These are phyloP conservation scores for Copromyces sp. DNA, from an alignment of 495 filamentous ascomycete genomes.

Conservation along the genomic window DNA sequence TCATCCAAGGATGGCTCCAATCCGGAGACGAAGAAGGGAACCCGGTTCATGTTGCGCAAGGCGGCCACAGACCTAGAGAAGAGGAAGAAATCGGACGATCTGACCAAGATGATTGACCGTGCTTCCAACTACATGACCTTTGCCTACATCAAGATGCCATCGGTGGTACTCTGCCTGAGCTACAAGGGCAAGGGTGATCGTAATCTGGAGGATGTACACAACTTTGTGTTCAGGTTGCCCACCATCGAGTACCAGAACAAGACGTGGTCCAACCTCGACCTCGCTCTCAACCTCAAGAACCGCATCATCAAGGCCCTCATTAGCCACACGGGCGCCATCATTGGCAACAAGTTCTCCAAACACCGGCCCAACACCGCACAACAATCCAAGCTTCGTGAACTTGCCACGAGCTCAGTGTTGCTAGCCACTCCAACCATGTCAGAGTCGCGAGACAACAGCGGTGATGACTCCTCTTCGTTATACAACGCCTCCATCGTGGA, in stretches of 20 bases:
- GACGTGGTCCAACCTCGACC: constrained; percentile 96
- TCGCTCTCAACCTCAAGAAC: constrained; percentile 83
- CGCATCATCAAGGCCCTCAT: constrained; percentile 90
- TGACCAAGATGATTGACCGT: constrained; percentile 95
- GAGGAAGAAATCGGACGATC: constrained; percentile 62
- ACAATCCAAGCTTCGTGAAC: constrained; percentile 68
- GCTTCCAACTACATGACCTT: constrained; percentile 97
- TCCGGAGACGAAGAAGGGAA: constrained; percentile 41
- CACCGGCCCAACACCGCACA: constrained; percentile 71
- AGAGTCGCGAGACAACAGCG: constrained; percentile 34
- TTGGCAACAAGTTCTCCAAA: constrained; percentile 91
- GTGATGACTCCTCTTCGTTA: constrained; percentile 40
- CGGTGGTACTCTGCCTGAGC: constrained; percentile 87
- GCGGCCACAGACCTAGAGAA: constrained; percentile 28
- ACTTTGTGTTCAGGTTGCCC: constrained; percentile 93
- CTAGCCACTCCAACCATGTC: constrained; percentile 29
- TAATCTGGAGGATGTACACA: constrained; percentile 91
- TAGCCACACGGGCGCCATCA: constrained; percentile 89
- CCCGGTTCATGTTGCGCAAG: constrained; percentile 35
- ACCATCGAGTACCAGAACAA: constrained; percentile 95
- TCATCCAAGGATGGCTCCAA: constrained; percentile 32
- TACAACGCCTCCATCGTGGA: constrained; percentile 37
- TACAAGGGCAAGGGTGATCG: constrained; percentile 95
- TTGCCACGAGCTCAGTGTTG: constrained; percentile 53
- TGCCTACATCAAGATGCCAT: constrained; percentile 87